These are phyloP conservation scores for Leccinum subatratum DNA, from an alignment of 1,284 basidiomycete species.

Conservation along the genomic window DNA sequence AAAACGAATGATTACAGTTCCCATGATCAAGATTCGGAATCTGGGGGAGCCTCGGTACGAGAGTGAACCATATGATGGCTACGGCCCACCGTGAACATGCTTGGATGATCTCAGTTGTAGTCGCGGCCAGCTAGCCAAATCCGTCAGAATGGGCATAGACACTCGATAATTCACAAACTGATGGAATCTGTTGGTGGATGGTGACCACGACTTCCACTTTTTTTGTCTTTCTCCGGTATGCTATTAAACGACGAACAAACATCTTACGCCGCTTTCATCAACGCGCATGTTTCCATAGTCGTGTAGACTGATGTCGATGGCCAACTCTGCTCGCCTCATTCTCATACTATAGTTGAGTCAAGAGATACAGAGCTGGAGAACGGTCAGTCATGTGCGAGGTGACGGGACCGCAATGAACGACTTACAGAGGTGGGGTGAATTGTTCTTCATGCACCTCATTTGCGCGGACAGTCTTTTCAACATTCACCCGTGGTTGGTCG, in stretches of 20 bases:
- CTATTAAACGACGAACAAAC: slow-evolving; percentile 10
- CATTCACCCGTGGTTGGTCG: background rate
- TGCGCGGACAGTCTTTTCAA: background rate
- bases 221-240: slow-evolving; percentile 10
- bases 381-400: background rate
- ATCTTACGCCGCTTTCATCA: background rate
- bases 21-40: slow-evolving; percentile 20
- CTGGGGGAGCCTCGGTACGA: background rate
- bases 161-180: slow-evolving; percentile 5
- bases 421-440: slow-evolving; percentile 12
- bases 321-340: background rate
- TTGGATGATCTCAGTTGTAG: slow-evolving; percentile 6
- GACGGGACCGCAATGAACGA: background rate
- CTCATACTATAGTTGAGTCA: background rate
- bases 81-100: slow-evolving; percentile 12
- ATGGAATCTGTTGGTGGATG: background rate
- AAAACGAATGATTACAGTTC: slow-evolving; percentile 7
- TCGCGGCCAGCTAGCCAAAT: slow-evolving; percentile 4
- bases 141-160: background rate
- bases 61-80: background rate
- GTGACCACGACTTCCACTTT: slow-evolving; percentile 11
- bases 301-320: slow-evolving; percentile 5
- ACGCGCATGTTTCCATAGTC: slow-evolving; percentile 1
- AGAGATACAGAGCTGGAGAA: slow-evolving; percentile 7
- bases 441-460: slow-evolving; percentile 1